Evolutionary conservation across 306 rosid species (phyloP), one percentile per base, ranked within the genome.

Genomic region (Cicer judaicum): DNA sequence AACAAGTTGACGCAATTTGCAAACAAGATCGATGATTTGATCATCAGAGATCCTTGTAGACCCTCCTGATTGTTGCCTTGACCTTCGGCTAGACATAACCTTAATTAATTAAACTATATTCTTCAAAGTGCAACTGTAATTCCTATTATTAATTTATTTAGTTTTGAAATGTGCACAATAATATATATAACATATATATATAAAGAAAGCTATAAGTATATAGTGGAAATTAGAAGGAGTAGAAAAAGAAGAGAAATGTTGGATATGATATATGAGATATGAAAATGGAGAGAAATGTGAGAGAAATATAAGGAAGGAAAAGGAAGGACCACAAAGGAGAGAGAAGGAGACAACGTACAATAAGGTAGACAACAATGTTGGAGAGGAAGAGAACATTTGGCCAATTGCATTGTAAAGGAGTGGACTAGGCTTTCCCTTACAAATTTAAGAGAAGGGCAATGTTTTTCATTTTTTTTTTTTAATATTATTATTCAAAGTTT

Each of bases 1-100:
- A 76, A 94, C 93, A 60, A 91, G 96, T 77, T 90, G 96, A 43
- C 97, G 97, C 83, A 94, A 82, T 88, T 91, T 91, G 76, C 95
- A 88, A 68, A 94, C 91, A 60, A 94, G 97, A 0, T 94, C 90
- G 43, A 94, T 88, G 81, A 94, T 94, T 89, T 94, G 98, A 84
- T 94, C 97, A 81, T 94, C 97, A 7, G 84, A 82, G 82, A 94
- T 94, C 47, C 93, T 70, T 29, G 95, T 71, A 79, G 88, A 59
- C 1, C 89, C 82, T 19, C 14, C 73, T 19, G 86, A 69, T 13
- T 90, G 84, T 57, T 88, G 96, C 89, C 96, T 90, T 7, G 98
- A 91, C 85, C 96, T 90, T 87, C 95, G 11, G 87, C 88, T 87
- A 73, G 99, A 94, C 97, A 94, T 92, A 16, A 16, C 46, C 42